Conservation (phyloP, 2,329 filamentous ascomycete genomes). For the Aspergillus clavatus region DNA sequence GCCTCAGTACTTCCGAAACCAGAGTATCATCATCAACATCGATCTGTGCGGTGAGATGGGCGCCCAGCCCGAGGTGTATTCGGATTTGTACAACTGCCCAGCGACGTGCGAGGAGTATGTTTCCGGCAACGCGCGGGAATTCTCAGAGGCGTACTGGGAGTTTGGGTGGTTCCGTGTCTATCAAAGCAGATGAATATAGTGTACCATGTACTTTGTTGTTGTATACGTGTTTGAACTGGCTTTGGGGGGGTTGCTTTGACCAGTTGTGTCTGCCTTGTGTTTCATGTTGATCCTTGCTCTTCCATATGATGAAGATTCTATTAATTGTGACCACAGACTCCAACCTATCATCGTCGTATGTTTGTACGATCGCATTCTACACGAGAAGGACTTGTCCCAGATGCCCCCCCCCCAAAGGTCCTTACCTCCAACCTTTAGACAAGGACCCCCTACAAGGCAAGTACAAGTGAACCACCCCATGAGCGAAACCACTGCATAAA, state of each 20-base stretch:
- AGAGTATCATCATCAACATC: slow-evolving; percentile 63
- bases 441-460: too few species aligned
- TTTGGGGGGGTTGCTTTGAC: neutral
- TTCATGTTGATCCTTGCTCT: too few species aligned
- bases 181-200: slow-evolving; percentile 20
- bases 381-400: too few species aligned
- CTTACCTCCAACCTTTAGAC: too few species aligned
- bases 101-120: slow-evolving; percentile 56
- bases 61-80: slow-evolving; percentile 31
- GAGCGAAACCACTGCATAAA: neutral
- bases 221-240: neutral
- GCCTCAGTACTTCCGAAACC: slow-evolving; percentile 56
- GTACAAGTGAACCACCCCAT: too few species aligned
- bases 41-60: slow-evolving; percentile 59
- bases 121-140: slow-evolving; percentile 52
- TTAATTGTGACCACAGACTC: too few species aligned
- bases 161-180: slow-evolving; percentile 60
- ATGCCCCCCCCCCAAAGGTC: too few species aligned
- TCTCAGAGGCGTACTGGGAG: slow-evolving; percentile 60
- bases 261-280: too few species aligned
- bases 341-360: too few species aligned
- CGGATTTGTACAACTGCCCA: slow-evolving; percentile 39
- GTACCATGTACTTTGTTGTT: too few species aligned
- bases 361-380: too few species aligned
- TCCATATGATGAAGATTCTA: too few species aligned